Conservation (phyloP, 179 eudicot genomes). For the Vitellaria paradoxa region DNA sequence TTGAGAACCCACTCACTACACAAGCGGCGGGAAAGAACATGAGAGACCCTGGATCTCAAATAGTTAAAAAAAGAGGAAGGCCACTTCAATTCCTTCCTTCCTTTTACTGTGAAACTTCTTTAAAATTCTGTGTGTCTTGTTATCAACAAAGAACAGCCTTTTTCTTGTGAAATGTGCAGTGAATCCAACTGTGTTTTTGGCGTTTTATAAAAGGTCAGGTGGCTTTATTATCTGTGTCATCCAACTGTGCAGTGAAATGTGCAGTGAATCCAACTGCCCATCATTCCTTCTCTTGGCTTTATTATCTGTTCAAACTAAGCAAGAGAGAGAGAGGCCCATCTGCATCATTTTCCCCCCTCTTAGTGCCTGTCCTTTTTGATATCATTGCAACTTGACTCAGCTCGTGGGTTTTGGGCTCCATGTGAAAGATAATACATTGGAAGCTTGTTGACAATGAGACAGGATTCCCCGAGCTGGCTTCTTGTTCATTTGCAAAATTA, state of each 20-base stretch:
- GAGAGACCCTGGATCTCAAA: no score
- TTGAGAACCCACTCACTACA: neutral
- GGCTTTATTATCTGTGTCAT: constrained; percentile 15
- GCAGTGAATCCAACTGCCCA: no score
- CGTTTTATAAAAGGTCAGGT: no score
- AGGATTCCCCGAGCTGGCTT: constrained; percentile 13
- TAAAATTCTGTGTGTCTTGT: constrained; percentile 20
- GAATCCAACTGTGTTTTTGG: no score
- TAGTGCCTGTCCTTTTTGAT: constrained; percentile 14
- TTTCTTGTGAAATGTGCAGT: constrained; percentile 22
- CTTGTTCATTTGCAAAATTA: neutral
- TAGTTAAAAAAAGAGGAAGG: neutral
- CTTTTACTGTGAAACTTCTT: constrained; percentile 11
- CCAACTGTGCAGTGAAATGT: constrained; percentile 21
- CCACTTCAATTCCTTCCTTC: constrained; percentile 6
- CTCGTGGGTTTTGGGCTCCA: constrained; percentile 14
- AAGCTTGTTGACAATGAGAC: constrained; percentile 9
- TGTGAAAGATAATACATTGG: constrained; percentile 13
- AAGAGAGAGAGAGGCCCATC: constrained; percentile 3
- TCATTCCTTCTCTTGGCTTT: neutral
- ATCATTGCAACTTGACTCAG: constrained; percentile 9
- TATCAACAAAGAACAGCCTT: constrained; percentile 23
- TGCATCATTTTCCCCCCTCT: constrained; percentile 13
- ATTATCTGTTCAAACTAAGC: constrained; percentile 14
- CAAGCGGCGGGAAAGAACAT: no score